Base-by-base conservation (phyloP, 2,329 filamentous ascomycete species). In the Exophiala calicioides region DNA sequence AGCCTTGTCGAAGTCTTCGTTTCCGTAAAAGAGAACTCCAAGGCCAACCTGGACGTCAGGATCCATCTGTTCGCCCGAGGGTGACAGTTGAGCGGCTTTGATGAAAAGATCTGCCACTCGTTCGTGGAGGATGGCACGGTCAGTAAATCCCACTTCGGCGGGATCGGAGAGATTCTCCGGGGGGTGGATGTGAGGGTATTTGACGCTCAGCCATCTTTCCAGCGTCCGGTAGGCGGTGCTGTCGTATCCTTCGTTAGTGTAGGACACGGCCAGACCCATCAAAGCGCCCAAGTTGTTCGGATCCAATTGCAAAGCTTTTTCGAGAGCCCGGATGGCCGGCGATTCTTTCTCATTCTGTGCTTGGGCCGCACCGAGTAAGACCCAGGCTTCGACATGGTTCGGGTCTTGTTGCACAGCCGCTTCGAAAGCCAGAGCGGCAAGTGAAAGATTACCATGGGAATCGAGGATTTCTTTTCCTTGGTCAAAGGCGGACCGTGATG, bases 301-400 rank as follows among this genome's bases (percentile, higher is more conserved):
- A 60, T 97, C 90, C 20, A 93, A 76, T 67, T 90, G 91, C 55
- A 96, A 72, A 1, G 91, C 90, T 65, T 93, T 87, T 68, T 97
- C 91, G 50, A 97, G 76, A 3, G 93, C 93, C 24, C 93, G 85
- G 56, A 98, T 96, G 2, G 93, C 93, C 0, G 93, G 91, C 6
- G 89, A 86, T 68, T 98, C 93, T 72, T 98, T 98, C 69, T 98
- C 93, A 68, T 98, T 98, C 67, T 98, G 93, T 15, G 93, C 93
- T 70, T 98, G 93, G 13, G 90, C 88, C 43, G 86, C 85, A 42
- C 93, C 93, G 23, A 98, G 80, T 61, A 90, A 85, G 7, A 90
- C 88, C 93, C 93, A 98, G 2, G 93, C 93, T 44, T 95, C 87
- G 27, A 91, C 82, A 65, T 97, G 91, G 44, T 85, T 77, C 0